Evolutionary conservation across 2,329 filamentous ascomycete genomes (phyloP).

Genomic region (Alternaria sp.): DNA sequence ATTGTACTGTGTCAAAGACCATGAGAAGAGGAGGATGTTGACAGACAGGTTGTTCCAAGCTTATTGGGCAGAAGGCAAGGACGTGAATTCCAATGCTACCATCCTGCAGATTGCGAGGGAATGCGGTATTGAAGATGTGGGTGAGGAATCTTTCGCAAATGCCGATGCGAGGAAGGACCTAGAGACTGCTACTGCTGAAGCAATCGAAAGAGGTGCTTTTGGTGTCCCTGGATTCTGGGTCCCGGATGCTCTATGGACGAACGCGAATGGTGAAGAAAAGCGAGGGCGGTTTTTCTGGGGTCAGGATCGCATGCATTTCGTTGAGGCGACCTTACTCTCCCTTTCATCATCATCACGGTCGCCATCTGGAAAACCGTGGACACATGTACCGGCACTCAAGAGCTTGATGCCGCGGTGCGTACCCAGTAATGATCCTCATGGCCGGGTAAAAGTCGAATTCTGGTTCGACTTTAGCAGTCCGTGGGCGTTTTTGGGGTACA

Average conservation of each 20-base stretch:
- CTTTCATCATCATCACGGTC: neutral
- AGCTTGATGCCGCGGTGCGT: slow-evolving; percentile 37
- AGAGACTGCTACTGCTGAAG: slow-evolving; percentile 36
- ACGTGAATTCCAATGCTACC: slow-evolving; percentile 33
- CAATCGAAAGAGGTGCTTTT: slow-evolving; percentile 45
- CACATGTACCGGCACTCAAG: slow-evolving; percentile 20
- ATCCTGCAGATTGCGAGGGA: slow-evolving; percentile 36
- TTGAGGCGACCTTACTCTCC: slow-evolving; percentile 36
- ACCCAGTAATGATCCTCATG: slow-evolving; percentile 10
- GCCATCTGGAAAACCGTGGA: slow-evolving; percentile 17
- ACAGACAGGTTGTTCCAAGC: slow-evolving; percentile 40
- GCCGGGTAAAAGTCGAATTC: slow-evolving; percentile 36
- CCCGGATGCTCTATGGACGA: slow-evolving; percentile 29
- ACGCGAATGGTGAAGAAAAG: slow-evolving; percentile 19
- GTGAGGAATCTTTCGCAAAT: slow-evolving; percentile 25
- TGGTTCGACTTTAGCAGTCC: slow-evolving; percentile 49
- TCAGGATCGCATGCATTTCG: slow-evolving; percentile 50
- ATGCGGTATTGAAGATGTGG: slow-evolving; percentile 31
- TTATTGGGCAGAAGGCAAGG: slow-evolving; percentile 46
- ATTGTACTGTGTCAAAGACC: slow-evolving; percentile 33
- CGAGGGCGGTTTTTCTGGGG: slow-evolving; percentile 46
- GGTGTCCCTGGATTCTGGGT: slow-evolving; percentile 50
- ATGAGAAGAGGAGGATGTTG: slow-evolving; percentile 26
- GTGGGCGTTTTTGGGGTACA: slow-evolving; percentile 48
- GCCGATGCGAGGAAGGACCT: slow-evolving; percentile 32